Evolutionary conservation across 805 yeast genomes (phyloP), one percentile per base, ranked within the genome.

Genomic region (Metschnikowia koreensis): DNA sequence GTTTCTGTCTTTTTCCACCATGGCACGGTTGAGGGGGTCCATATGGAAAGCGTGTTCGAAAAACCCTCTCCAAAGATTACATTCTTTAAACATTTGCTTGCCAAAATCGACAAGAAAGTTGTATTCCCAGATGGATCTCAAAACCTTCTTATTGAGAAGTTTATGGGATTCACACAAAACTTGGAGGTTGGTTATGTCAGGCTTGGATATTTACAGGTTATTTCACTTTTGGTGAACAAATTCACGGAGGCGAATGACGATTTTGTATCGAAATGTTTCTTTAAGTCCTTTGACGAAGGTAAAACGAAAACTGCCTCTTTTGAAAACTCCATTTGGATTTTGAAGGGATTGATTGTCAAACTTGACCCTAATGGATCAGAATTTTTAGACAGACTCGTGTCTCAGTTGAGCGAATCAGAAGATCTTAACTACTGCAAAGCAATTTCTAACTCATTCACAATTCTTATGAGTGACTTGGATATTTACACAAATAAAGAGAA

Each of bases 261-360:
- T 8, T 15, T n/a, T 15, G 52, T 52, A 6, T 46, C 45, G n/a
- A 27, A 38, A 3, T 22, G 41, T 15, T 43, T 56, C 33, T 33
- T 16, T 7, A 43, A 34, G 8, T 36, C 50, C 2, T 51, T 55
- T 17, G 42, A 37, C 7, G 17, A 26, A 17, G 53, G 47, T 7
- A 38, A 44, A n/a, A 33, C 39, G 1, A 55, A 58, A 9, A 26
- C 51, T 2, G 42, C 46, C 10, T 46, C 58, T 7, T 65, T 87
- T 39, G 96, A 89, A 63, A 63, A 77, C 0, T 65, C 76, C 10
- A 71, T 85, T 2, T 91, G 97, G 97, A 66, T 84, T 7, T 70
- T 83, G 17, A 91, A 89, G 65, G 92, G 88, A 0, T 71, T 88
- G 46, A 62, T 88, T 0, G 63, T 89, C 65, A 82, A 79, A 58